These are phyloP conservation scores for Albifimbria verrucaria DNA, from an alignment of 2,329 filamentous ascomycete species.

Conservation along the genomic window DNA sequence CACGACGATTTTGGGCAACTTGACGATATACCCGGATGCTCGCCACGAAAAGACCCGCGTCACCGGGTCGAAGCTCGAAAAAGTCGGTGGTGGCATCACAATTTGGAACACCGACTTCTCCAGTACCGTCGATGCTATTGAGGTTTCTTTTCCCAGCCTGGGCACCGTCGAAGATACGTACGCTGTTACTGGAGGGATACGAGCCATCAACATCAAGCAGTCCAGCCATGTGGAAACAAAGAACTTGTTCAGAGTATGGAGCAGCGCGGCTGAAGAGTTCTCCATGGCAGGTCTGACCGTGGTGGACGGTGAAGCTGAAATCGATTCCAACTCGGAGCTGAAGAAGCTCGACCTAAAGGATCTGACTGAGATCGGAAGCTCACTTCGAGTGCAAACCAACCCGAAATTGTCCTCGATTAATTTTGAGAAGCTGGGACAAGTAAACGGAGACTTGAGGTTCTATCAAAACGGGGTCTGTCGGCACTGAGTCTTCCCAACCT, in stretches of 20 bases:
- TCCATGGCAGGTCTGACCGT: conserved; percentile 18
- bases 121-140: conserved; percentile 13
- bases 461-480: conserved; percentile 17
- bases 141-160: conserved; percentile 15
- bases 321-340: conserved; percentile 18
- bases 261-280: conserved; percentile 14
- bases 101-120: conserved; percentile 18
- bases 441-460: conserved; percentile 21
- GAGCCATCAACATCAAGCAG: conserved; percentile 16
- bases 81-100: conserved; percentile 17
- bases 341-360: conserved; percentile 12
- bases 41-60: conserved; percentile 19
- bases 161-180: conserved; percentile 17
- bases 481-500: conserved; percentile 15
- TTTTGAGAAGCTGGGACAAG: conserved; percentile 18
- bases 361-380: conserved; percentile 18
- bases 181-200: conserved; percentile 18
- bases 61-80: conserved; percentile 16
- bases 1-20: conserved; percentile 15
- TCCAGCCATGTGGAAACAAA: conserved; percentile 13
- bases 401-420: conserved; percentile 13
- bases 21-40: conserved; percentile 21
- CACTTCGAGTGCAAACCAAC: conserved; percentile 18
- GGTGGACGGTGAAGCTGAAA: conserved; percentile 19
- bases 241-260: conserved; percentile 19